phyloP scores from a whole-genome alignment of 495 filamentous ascomycete species.

The Trichoderma asperelloides region DNA sequence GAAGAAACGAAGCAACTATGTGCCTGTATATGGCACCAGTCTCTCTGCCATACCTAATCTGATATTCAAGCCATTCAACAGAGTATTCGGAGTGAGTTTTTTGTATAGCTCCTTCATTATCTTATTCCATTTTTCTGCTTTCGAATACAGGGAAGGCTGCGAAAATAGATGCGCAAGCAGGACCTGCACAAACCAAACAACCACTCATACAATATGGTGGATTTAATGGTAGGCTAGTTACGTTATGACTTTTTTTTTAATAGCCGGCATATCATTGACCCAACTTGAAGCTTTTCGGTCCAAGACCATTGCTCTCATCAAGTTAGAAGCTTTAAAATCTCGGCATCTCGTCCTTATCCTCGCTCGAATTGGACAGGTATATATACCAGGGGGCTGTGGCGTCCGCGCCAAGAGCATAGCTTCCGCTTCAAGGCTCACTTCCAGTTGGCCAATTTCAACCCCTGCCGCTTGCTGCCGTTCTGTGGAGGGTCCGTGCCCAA shows the following conservation, averaged over 20 bases:
- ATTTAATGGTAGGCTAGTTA: background rate
- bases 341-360: background rate
- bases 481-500: background rate
- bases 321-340: background rate
- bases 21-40: background rate
- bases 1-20: background rate
- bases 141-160: too few species aligned
- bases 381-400: background rate
- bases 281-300: background rate
- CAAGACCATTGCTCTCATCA: background rate
- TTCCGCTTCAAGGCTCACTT: constrained; percentile 28
- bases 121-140: too few species aligned
- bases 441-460: constrained; percentile 24
- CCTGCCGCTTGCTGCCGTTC: background rate
- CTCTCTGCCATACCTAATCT: too few species aligned
- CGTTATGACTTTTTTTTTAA: background rate
- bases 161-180: too few species aligned
- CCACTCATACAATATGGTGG: background rate
- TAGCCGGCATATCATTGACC: background rate
- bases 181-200: too few species aligned
- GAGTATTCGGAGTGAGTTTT: too few species aligned
- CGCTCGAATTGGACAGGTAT: background rate
- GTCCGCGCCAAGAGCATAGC: constrained; percentile 26
- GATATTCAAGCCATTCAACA: too few species aligned
- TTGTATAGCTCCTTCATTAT: too few species aligned